Evolutionary conservation across 345 rosid genomes (phyloP).

Genomic region (Acer campestre): DNA sequence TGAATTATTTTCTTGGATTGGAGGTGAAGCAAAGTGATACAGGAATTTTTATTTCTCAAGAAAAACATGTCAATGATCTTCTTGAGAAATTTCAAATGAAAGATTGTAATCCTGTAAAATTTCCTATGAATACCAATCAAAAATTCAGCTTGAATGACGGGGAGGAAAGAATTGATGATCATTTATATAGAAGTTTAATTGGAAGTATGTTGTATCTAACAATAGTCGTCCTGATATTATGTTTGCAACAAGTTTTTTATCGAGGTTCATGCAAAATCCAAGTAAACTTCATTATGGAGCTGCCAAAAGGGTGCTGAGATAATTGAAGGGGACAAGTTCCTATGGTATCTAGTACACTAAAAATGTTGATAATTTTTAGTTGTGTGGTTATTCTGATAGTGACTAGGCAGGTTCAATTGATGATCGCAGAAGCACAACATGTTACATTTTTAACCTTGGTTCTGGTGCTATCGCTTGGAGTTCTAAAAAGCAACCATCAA

Average conservation of each 20-base stretch:
- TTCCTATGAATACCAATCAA: background rate
- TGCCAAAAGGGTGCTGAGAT: background rate
- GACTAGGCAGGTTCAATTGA: background rate
- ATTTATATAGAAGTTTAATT: background rate
- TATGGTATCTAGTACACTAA: too few species aligned
- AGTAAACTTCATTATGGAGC: slow-evolving; percentile 9
- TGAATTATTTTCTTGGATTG: too few species aligned
- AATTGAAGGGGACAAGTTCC: background rate
- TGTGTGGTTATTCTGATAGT: background rate
- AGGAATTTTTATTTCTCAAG: too few species aligned
- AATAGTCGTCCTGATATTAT: background rate
- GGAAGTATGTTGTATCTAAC: background rate
- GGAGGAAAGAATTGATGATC: background rate
- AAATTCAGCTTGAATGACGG: background rate
- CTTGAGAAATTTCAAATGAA: too few species aligned
- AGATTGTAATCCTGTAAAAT: too few species aligned
- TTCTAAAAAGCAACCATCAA: slow-evolving; percentile 6
- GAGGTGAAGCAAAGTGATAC: too few species aligned
- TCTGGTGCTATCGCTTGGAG: background rate
- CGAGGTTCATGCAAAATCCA: slow-evolving; percentile 3
- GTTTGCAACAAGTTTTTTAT: background rate
- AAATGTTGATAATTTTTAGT: background rate
- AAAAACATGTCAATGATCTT: too few species aligned
- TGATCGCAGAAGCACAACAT: too few species aligned
- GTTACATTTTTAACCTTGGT: too few species aligned